Evolutionary conservation across 2,329 filamentous ascomycete species (phyloP).

Genomic region (Trichoderma citrinoviride): DNA sequence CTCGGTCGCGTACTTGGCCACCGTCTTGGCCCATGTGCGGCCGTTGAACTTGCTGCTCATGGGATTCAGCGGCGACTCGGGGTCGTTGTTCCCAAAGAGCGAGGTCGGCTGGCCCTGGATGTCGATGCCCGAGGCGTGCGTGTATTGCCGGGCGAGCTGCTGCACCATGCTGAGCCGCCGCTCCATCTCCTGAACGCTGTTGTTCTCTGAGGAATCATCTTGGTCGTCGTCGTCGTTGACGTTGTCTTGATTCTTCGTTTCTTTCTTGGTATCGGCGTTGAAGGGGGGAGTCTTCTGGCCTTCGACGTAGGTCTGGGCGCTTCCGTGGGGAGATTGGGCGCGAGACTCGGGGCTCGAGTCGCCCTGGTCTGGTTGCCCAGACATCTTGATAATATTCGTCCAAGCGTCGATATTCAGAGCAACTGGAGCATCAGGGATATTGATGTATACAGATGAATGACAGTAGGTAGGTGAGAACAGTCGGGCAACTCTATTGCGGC

Average conservation of each 20-base stretch:
- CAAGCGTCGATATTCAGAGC: background rate
- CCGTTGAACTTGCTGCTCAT: conserved; percentile 41
- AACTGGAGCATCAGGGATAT: background rate
- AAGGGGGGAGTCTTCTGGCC: background rate
- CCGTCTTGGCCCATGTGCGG: conserved; percentile 41
- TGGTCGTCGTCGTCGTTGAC: background rate
- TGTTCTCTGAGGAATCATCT: background rate
- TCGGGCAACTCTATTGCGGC: too few relatives aligned
- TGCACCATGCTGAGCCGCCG: conserved; percentile 6
- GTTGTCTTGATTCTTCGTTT: background rate
- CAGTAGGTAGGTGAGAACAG: too few relatives aligned
- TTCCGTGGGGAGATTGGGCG: conserved; percentile 12
- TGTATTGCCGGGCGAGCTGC: conserved; percentile 4
- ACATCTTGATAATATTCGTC: background rate
- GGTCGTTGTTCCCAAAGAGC: conserved; percentile 3
- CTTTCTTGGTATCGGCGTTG: background rate
- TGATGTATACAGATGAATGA: background rate
- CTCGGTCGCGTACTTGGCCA: conserved; percentile 32
- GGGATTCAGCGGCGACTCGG: conserved; percentile 36
- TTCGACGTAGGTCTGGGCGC: conserved; percentile 10
- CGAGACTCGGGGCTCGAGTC: conserved; percentile 2
- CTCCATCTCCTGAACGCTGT: background rate
- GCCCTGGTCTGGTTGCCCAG: conserved; percentile 2
- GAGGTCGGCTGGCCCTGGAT: conserved; percentile 6
- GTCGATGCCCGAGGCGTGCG: conserved; percentile 13